A percentile compares a stretch with the other conserved stretches of the same genome.
Conservation (phyloP, 2,329 filamentous ascomycete species). For the Colletotrichum agaves region DNA sequence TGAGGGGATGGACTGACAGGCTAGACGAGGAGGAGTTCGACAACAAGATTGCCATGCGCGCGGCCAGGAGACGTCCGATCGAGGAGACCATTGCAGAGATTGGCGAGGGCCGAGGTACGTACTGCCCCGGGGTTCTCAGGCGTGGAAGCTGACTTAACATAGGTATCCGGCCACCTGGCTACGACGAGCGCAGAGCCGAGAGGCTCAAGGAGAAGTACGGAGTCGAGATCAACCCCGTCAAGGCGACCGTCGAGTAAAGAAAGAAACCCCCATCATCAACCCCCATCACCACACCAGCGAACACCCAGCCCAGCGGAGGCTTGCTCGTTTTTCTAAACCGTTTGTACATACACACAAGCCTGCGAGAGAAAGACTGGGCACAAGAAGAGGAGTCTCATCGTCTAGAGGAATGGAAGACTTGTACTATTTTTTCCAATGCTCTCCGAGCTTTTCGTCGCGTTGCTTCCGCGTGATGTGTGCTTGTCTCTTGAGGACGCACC, state of each 20-base stretch:
- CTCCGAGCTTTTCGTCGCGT: slow-evolving; percentile 24
- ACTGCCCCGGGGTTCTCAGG: background rate
- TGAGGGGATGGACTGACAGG: slow-evolving; percentile 57
- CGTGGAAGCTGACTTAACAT: slow-evolving; percentile 28
- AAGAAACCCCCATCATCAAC: slow-evolving; percentile 14
- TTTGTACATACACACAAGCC: slow-evolving; percentile 39
- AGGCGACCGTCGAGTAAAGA: slow-evolving; percentile 56
- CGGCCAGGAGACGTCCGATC: slow-evolving; percentile 77
- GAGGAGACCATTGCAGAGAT: slow-evolving; percentile 84
- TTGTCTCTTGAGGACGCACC: slow-evolving; percentile 31
- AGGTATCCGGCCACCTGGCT: slow-evolving; percentile 86
- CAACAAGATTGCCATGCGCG: slow-evolving; percentile 78
- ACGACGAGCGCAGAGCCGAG: slow-evolving; percentile 84
- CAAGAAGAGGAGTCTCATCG: slow-evolving; percentile 37
- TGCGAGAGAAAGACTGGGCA: slow-evolving; percentile 27
- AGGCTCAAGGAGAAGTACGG: slow-evolving; percentile 89
- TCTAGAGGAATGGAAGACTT: slow-evolving; percentile 48
- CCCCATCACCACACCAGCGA: slow-evolving; percentile 10
- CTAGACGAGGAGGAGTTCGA: slow-evolving; percentile 76
- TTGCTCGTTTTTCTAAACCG: slow-evolving; percentile 34
- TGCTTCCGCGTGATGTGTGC: slow-evolving; percentile 33
- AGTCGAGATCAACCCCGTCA: slow-evolving; percentile 80
- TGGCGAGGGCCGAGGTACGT: slow-evolving; percentile 86
- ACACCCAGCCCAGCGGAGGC: slow-evolving; percentile 21
- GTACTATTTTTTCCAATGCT: slow-evolving; percentile 38